These are phyloP conservation scores for Solanum appendiculatum DNA, from an alignment of 257 asterid species.

Conservation along the genomic window DNA sequence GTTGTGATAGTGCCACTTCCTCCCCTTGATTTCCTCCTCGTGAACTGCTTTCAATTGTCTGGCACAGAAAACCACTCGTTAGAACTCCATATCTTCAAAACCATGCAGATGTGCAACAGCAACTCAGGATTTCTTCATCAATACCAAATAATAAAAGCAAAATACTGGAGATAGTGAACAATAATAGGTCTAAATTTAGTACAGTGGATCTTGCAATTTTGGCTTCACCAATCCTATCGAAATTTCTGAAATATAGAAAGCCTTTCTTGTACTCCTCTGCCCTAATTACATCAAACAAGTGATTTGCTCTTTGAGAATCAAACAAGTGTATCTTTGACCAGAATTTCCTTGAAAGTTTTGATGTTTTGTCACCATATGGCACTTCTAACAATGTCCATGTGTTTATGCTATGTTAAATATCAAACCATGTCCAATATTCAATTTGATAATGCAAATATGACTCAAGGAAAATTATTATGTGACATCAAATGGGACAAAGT, in stretches of 20 bases:
- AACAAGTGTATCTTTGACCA: background rate
- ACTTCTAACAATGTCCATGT: background rate
- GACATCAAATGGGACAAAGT: background rate
- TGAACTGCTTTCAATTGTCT: slow-evolving; percentile 74
- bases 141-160: background rate
- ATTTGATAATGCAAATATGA: background rate
- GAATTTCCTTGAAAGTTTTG: background rate
- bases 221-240: background rate
- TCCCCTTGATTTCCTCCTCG: slow-evolving; percentile 54
- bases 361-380: background rate
- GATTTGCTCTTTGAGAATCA: background rate
- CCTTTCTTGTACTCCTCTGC: background rate
- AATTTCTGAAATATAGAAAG: background rate
- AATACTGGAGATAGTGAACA: background rate
- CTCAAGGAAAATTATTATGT: background rate
- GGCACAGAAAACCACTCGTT: slow-evolving; percentile 14
- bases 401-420: background rate
- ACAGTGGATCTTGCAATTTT: background rate
- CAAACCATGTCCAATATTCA: background rate
- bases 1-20: slow-evolving; percentile 56
- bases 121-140: background rate
- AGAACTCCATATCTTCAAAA: background rate
- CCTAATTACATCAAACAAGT: background rate
- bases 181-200: background rate
- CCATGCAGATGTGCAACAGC: background rate